Conservation (phyloP, 805 yeast genomes). For the Metschnikowia lunata region DNA sequence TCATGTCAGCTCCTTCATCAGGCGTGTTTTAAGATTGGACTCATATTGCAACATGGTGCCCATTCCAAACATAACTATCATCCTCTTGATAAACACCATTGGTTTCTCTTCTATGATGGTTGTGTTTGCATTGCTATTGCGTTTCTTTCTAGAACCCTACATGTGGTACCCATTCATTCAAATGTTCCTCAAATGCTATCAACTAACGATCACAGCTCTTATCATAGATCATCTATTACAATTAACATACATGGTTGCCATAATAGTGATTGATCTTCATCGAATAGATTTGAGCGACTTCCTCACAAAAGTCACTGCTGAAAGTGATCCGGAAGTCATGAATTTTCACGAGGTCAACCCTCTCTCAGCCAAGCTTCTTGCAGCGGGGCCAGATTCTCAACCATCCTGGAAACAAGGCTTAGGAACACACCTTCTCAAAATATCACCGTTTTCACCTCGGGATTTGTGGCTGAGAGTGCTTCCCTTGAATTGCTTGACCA, state of each 20-base stretch:
- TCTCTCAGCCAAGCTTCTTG: conserved; percentile 23
- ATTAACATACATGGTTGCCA: conserved; percentile 59
- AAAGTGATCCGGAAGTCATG: conserved; percentile 11
- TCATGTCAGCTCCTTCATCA: conserved; percentile 8
- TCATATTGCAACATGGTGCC: conserved; percentile 8
- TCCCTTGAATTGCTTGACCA: conserved; percentile 17
- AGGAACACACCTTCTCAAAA: conserved; percentile 20
- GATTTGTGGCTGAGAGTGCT: conserved; percentile 10
- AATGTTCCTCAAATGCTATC: not conserved
- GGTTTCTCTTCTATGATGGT: conserved; percentile 12
- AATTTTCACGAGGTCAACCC: conserved; percentile 25
- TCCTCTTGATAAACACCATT: conserved; percentile 18
- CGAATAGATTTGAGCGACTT: conserved; percentile 59
- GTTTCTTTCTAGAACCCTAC: not conserved
- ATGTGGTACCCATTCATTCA: not conserved
- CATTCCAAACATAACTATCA: conserved; percentile 24
- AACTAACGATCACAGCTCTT: conserved; percentile 34
- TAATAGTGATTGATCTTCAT: conserved; percentile 62
- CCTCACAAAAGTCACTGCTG: conserved; percentile 3
- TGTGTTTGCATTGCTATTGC: conserved; percentile 3
- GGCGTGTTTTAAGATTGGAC: conserved; percentile 9
- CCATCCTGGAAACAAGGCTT: conserved; percentile 23
- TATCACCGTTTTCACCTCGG: conserved; percentile 9
- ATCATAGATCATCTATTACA: conserved; percentile 58
- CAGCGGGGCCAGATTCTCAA: conserved; percentile 12